phyloP scores from a whole-genome alignment of 495 filamentous ascomycete genomes.

The Clohesyomyces aquaticus region DNA sequence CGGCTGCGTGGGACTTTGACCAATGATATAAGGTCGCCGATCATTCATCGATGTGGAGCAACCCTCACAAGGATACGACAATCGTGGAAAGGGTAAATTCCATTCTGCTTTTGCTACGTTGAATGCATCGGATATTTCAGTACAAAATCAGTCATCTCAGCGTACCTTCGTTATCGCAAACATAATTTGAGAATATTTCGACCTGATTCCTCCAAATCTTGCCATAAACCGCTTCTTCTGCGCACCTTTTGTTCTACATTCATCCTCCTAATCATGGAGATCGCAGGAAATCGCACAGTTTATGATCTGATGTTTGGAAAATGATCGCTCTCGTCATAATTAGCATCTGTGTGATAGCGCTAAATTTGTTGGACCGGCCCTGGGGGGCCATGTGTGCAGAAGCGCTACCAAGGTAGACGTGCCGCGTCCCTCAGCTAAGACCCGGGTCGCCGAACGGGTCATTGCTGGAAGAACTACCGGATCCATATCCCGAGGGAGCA shows the following conservation, averaged over 20 bases:
- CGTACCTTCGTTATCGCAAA: neutral
- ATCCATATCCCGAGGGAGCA: constrained; percentile 31
- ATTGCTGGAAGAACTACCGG: constrained; percentile 25
- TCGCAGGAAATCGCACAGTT: neutral
- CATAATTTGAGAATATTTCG: neutral
- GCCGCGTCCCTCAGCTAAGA: constrained; percentile 2
- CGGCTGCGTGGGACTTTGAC: too few species aligned
- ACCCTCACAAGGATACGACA: neutral
- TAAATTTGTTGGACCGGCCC: neutral
- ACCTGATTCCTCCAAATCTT: neutral
- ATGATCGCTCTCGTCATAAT: neutral
- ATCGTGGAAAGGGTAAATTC: neutral
- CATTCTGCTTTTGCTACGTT: neutral
- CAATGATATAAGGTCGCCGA: too few species aligned
- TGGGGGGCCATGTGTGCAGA: neutral
- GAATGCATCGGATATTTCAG: neutral
- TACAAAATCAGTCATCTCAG: neutral
- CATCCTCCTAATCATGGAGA: neutral
- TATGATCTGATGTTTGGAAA: neutral
- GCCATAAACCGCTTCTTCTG: neutral
- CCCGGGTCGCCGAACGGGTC: constrained; percentile 36
- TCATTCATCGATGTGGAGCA: neutral
- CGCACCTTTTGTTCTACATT: neutral
- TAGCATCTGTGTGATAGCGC: neutral
- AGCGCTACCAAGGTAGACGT: neutral